Percentiles rank a stretch among this genome's conserved stretches.
These are phyloP conservation scores for Hymenoscyphus infarciens DNA, from an alignment of 2,329 filamentous ascomycete genomes.

Conservation along the genomic window DNA sequence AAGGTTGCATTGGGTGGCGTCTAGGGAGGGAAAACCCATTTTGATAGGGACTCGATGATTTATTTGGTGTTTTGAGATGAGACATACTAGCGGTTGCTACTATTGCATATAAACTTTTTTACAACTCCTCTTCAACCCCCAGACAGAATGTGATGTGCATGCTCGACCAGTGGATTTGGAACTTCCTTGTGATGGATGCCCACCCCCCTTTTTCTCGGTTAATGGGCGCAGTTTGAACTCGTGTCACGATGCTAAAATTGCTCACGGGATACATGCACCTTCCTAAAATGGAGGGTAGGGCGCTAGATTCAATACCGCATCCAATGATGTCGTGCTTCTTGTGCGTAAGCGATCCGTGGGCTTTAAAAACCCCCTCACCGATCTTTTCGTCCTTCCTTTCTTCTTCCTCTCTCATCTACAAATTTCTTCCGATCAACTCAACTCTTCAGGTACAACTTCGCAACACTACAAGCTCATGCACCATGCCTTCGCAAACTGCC, in stretches of 20 bases:
- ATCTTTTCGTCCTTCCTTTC: neutral
- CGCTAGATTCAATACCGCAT: neutral
- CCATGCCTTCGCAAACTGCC: slow-evolving; percentile 10
- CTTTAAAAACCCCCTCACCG: neutral
- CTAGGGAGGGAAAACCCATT: neutral
- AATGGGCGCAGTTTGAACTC: neutral
- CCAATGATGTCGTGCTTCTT: neutral
- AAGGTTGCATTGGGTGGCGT: slow-evolving; percentile 15
- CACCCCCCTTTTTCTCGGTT: slow-evolving; percentile 2
- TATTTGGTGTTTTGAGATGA: neutral
- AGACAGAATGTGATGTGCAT: neutral
- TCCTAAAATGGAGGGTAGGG: neutral
- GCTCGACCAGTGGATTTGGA: no score
- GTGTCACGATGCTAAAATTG: neutral
- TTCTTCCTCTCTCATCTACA: neutral
- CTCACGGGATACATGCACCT: neutral
- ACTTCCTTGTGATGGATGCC: neutral
- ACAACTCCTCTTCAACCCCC: neutral
- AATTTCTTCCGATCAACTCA: neutral
- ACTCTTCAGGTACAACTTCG: neutral
- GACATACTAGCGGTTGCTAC: slow-evolving; percentile 8
- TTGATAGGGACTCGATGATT: slow-evolving; percentile 9
- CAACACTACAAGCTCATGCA: neutral
- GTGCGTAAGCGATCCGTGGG: neutral
- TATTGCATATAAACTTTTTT: neutral